Percentiles rank a stretch among this genome's conserved stretches.
Conservation (phyloP, 176 grass and related monocot genomes). For the Cymbopogon citratus region DNA sequence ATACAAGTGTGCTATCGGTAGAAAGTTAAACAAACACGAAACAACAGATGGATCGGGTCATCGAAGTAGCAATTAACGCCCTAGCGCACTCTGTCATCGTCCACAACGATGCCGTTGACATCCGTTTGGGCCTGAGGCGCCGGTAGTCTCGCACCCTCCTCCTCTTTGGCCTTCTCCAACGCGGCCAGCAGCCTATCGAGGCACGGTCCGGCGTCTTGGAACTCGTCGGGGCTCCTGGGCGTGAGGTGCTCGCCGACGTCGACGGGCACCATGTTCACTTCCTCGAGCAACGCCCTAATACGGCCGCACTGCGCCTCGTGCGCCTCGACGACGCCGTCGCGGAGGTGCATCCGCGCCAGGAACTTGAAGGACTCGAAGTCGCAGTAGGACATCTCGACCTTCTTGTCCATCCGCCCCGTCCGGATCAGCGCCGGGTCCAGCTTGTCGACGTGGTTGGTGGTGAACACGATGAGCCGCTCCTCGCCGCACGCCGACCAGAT, state of each 20-base stretch:
- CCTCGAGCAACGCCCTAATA: neutral
- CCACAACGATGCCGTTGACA: too few relatives aligned
- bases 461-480: constrained; percentile 40
- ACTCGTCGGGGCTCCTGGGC: too few relatives aligned
- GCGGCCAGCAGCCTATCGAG: too few relatives aligned
- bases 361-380: constrained; percentile 21
- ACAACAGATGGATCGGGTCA: neutral
- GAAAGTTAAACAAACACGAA: too few relatives aligned
- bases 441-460: constrained; percentile 27
- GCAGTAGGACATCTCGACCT: constrained; percentile 48
- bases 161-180: too few relatives aligned
- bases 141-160: neutral
- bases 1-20: too few relatives aligned
- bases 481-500: constrained; percentile 39
- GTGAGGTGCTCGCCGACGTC: constrained; percentile 11
- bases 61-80: neutral
- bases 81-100: too few relatives aligned
- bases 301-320: constrained; percentile 14
- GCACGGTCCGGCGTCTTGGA: too few relatives aligned
- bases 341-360: constrained; percentile 28
- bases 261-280: constrained; percentile 16
- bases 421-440: constrained; percentile 38
- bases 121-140: neutral
- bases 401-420: constrained; percentile 31
- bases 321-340: neutral